These are phyloP conservation scores for Saccharomyces hybrid DNA, from an alignment of 1,139 yeast genomes.

Conservation along the genomic window DNA sequence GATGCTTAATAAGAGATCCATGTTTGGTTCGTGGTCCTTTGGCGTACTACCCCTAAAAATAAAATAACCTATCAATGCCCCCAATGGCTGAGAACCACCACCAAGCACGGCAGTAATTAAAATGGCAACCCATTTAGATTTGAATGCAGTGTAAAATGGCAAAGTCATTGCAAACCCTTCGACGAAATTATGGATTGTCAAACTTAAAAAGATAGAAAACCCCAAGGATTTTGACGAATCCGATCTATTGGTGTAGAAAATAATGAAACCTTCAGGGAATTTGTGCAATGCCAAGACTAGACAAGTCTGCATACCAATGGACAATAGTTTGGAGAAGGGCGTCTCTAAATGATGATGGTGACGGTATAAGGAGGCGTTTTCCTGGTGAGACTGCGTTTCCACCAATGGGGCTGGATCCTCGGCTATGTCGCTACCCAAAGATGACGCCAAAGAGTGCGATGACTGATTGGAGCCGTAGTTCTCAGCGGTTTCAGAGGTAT, in stretches of 20 bases:
- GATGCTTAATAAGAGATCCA: conserved; percentile 46
- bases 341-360: conserved; percentile 81
- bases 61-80: conserved; percentile 66
- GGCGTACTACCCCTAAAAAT: conserved; percentile 36
- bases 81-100: conserved; percentile 80
- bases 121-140: conserved; percentile 57
- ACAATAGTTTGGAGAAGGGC: conserved; percentile 63
- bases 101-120: conserved; percentile 62
- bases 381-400: not conserved
- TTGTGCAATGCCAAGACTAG: conserved; percentile 84
- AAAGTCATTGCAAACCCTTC: conserved; percentile 94
- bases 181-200: conserved; percentile 84
- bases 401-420: not conserved
- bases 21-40: conserved; percentile 20
- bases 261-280: conserved; percentile 89
- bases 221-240: conserved; percentile 56
- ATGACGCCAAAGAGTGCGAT: not conserved
- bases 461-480: not conserved
- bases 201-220: conserved; percentile 68
- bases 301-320: conserved; percentile 86
- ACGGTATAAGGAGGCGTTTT: conserved; percentile 20
- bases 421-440: not conserved
- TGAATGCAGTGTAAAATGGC: conserved; percentile 71
- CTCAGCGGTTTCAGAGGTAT: not conserved
- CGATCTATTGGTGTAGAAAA: conserved; percentile 37